Base-by-base conservation (phyloP, 2,329 filamentous ascomycete species). In the Ascomycota sp. region DNA sequence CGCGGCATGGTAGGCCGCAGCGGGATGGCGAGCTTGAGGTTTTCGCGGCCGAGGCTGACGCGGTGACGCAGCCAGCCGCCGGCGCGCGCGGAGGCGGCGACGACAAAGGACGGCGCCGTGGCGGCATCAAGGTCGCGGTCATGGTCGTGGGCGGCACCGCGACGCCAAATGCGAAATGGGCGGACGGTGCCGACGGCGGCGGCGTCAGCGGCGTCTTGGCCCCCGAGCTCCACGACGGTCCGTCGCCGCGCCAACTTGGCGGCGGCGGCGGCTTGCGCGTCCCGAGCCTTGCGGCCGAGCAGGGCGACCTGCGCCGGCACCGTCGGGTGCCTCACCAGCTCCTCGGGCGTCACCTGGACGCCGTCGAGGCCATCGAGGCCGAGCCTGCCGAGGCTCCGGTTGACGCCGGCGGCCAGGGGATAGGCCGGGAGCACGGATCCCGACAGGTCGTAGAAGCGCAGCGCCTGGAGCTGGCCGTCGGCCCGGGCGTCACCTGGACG, bases 391-490 rank as follows among this genome's bases (percentile, higher is more conserved):
- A 66, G 45, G 11, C 52, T 50, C 4, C 47, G 46, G 31, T 57
- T 63, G 28, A 65, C 51, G 30, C 52, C 52, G 4, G 51, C 43
- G 3, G 61, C 55, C 20, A 67, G 50, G 36, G 59, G 48, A 6
- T 57, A 47, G 0, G 63, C 63, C 0, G 63, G 54, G 25, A 67
- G 48, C 15, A 65, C 46, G 2, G 59, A 59, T 7, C 56, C 57
- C 45, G 59, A 62, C 9, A 65, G 51, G 28, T 63, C 55, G 39
- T 59, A 66, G 41, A 67, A 67, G 0, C 58, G 53, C 0, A 59
- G 54, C 2, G 53, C 52, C 22, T 56, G 53, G 4, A 61, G 45
- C 26, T 59, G n/a, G n/a, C n/a, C n/a, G n/a, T n/a, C n/a, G n/a
- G n/a, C 29, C 61, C 59, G 30, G 59, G 54, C 0, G 51, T 53